Evolutionary conservation across 129 eudicot species (phyloP).

Genomic region (Chrysanthemum lavandulifolium): DNA sequence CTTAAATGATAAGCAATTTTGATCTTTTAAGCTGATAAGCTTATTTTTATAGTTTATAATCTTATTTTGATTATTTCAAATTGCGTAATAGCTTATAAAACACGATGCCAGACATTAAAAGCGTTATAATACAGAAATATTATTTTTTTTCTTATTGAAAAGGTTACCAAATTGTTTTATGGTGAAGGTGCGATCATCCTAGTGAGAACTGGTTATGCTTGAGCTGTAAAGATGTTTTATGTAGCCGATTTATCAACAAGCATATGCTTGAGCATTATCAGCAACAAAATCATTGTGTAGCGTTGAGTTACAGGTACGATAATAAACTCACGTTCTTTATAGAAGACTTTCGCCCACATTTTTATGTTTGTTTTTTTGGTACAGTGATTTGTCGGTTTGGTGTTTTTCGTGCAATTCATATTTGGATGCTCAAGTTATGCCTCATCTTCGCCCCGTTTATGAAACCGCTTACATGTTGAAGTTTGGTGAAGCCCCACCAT

Average conservation of each 20-base stretch:
- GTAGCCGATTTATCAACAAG: conserved; percentile 89
- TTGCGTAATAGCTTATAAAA: no score
- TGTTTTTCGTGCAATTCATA: conserved; percentile 88
- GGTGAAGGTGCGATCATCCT: conserved; percentile 78
- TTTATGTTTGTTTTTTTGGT: conserved; percentile 15
- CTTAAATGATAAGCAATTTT: no score
- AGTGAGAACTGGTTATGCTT: conserved; percentile 94
- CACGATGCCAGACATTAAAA: neutral
- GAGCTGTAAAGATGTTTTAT: conserved; percentile 83
- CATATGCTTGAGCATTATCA: conserved; percentile 92
- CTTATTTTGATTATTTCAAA: no score
- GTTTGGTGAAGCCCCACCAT: conserved; percentile 82
- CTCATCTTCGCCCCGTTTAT: conserved; percentile 58
- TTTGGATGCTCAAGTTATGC: conserved; percentile 82
- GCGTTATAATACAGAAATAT: neutral
- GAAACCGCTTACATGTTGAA: conserved; percentile 88
- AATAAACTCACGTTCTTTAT: neutral
- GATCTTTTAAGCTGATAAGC: no score
- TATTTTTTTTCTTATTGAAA: neutral
- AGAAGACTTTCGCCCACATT: no score
- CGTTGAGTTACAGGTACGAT: conserved; percentile 80
- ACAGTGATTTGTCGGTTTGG: conserved; percentile 96
- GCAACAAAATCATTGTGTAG: conserved; percentile 55
- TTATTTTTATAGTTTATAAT: no score
- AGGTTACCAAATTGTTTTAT: neutral